Evolutionary conservation across 2,329 filamentous ascomycete species (phyloP), one percentile per base, ranked within the genome.

Genomic region (Fusarium sp.): DNA sequence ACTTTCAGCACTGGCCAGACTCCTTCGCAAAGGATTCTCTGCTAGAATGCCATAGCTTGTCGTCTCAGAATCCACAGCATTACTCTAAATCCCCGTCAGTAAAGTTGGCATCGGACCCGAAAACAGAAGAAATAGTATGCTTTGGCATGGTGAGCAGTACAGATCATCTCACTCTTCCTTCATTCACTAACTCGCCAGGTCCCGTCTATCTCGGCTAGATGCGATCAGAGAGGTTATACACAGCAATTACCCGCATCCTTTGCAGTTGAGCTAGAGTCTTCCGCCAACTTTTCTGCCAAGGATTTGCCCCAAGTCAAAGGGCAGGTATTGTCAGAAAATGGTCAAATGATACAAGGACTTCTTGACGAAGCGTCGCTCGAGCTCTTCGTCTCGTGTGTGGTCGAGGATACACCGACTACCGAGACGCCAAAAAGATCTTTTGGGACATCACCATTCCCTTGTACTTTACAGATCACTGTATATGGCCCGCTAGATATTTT

Each of bases 401-500:
- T 46, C 0, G 19, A 20, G 13, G 35, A 45, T 22, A 30, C 27
- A 9, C 52, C 48, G 3, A 22, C 3, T 5, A 3, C 19, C 4
- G 20, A 43, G 2, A 3, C 15, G 4, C 9, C 50, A 5, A 62
- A 49, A 30, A 6, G 2, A 6, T 6, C 46, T 1, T 1, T 4
- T 0, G 1, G 4, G 7, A 13, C n/a, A 0, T 2, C n/a, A 1
- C 37, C 22, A 6, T 13, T 66, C 2, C 13, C 33, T 8, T 71
- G 61, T 3, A 22, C 2, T 2, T 17, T 71, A 0, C 41, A 69
- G 0, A 72, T 80, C 2, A 76, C 71, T 1, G 33, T 81, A 0
- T 80, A 78, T 40, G 79, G 78, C 0, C 74, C 76, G 1, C 2
- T 45, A 0, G 65, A 69, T 0, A 37, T 78, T 7, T 73, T 72